A percentile compares a stretch with the other conserved stretches of the same genome.
These are phyloP conservation scores for Nakazawaea pomicola DNA, from an alignment of 805 yeast genomes.

Conservation along the genomic window DNA sequence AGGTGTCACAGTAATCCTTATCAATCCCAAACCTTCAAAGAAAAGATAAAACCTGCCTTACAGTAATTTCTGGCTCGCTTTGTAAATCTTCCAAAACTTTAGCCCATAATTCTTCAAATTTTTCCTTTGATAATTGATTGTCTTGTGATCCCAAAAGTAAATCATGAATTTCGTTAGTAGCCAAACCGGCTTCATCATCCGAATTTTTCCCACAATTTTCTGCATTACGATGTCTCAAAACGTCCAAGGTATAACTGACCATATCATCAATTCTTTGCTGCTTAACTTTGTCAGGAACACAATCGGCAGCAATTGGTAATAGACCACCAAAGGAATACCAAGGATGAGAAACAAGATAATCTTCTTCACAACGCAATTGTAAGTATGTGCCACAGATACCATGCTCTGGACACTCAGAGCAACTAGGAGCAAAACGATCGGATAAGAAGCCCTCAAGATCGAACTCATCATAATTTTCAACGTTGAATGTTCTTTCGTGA, in stretches of 20 bases:
- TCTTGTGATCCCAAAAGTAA: conserved; percentile 43
- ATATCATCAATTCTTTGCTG: conserved; percentile 63
- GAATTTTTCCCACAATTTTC: conserved; percentile 50
- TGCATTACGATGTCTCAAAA: conserved; percentile 67
- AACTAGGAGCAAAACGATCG: conserved; percentile 45
- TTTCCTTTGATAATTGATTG: conserved; percentile 46
- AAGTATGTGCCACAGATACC: conserved; percentile 66
- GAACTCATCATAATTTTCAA: conserved; percentile 7
- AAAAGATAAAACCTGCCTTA: conserved; percentile 61
- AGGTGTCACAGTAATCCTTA: neutral
- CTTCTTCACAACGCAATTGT: conserved; percentile 65
- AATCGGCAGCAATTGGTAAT: conserved; percentile 57
- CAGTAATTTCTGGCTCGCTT: conserved; percentile 63
- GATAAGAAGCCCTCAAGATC: conserved; percentile 42
- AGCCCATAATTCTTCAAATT: conserved; percentile 72
- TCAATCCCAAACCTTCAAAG: conserved; percentile 8
- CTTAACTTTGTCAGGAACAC: conserved; percentile 71
- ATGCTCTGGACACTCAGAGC: conserved; percentile 77
- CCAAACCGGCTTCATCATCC: conserved; percentile 46
- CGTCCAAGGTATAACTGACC: conserved; percentile 58
- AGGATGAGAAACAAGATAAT: conserved; percentile 46
- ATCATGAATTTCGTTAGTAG: conserved; percentile 44
- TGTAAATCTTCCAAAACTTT: conserved; percentile 57
- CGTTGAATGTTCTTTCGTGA: conserved; percentile 32
- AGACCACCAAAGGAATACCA: conserved; percentile 51